Conservation (phyloP, 257 asterid species). For the Knoxia roxburghii region DNA sequence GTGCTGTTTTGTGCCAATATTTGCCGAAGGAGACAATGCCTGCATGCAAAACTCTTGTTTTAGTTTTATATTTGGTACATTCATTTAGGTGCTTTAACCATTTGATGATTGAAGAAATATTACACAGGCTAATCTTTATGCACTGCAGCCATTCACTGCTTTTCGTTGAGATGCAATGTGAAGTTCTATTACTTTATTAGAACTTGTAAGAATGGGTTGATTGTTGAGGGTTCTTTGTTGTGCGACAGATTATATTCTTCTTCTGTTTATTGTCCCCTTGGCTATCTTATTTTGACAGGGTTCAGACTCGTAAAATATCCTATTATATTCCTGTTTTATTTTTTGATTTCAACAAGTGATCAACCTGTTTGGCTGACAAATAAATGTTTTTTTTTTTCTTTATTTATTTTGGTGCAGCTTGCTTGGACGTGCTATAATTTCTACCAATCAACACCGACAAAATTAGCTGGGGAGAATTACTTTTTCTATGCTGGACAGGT, state of each 20-base stretch:
- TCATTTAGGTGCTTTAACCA: background rate
- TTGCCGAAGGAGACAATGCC: background rate
- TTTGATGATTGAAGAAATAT: background rate
- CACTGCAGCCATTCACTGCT: background rate
- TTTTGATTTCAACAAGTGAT: slow-evolving; percentile 8
- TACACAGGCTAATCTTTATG: background rate
- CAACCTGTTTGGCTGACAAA: background rate
- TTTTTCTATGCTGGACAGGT: slow-evolving; percentile 82
- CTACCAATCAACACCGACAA: slow-evolving; percentile 94
- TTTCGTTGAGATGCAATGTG: background rate
- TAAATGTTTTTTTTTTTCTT: slow-evolving; percentile 10
- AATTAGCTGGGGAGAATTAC: slow-evolving; percentile 98
- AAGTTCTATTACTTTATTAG: background rate
- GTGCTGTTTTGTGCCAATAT: background rate
- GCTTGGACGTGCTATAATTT: slow-evolving; percentile 99
- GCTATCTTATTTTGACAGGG: background rate
- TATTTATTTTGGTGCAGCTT: slow-evolving; percentile 40
- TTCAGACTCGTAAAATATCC: background rate
- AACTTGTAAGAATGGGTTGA: background rate
- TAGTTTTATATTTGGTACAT: background rate
- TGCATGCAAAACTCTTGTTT: background rate
- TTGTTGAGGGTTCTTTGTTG: background rate
- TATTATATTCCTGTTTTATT: background rate
- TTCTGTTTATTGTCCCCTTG: background rate
- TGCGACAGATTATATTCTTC: background rate